These are phyloP conservation scores for Lojkania enalia DNA, from an alignment of 2,329 filamentous ascomycete species.

Conservation along the genomic window DNA sequence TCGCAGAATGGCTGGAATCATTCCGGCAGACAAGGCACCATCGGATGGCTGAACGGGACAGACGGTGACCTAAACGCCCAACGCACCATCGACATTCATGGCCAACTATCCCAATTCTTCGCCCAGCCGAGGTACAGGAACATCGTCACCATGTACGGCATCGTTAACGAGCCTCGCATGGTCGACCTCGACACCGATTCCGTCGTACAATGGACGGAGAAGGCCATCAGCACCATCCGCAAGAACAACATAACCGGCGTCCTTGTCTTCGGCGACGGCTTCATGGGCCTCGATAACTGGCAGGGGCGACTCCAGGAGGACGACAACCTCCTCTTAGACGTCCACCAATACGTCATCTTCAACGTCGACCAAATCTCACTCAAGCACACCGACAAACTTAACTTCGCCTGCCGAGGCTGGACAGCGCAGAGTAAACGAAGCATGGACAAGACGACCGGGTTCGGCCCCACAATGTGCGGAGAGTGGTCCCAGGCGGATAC, in stretches of 20 bases:
- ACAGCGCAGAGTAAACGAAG: constrained; percentile 73
- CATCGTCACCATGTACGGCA: constrained; percentile 87
- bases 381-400: constrained; percentile 79
- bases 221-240: constrained; percentile 72
- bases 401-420: constrained; percentile 88
- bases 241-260: constrained; percentile 73
- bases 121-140: constrained; percentile 91
- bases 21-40: constrained; percentile 77
- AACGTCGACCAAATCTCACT: constrained; percentile 83
- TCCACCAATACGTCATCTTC: constrained; percentile 98
- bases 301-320: constrained; percentile 76
- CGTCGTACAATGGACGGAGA: constrained; percentile 78
- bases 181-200: constrained; percentile 61
- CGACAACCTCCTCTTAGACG: constrained; percentile 82
- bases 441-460: constrained; percentile 75
- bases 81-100: constrained; percentile 83
- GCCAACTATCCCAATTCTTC: constrained; percentile 88
- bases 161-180: constrained; percentile 95
- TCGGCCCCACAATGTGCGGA: constrained; percentile 90
- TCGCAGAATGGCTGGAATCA: constrained; percentile 99
- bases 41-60: constrained; percentile 90
- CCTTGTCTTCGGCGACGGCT: constrained; percentile 91
- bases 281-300: constrained; percentile 90
- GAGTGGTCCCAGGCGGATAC: constrained; percentile 99
- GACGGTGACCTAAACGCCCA: constrained; percentile 77